Percentiles rank a stretch among this genome's conserved stretches.
phyloP scores from a whole-genome alignment of 2,329 filamentous ascomycete genomes.

The Aspergillus sp. region DNA sequence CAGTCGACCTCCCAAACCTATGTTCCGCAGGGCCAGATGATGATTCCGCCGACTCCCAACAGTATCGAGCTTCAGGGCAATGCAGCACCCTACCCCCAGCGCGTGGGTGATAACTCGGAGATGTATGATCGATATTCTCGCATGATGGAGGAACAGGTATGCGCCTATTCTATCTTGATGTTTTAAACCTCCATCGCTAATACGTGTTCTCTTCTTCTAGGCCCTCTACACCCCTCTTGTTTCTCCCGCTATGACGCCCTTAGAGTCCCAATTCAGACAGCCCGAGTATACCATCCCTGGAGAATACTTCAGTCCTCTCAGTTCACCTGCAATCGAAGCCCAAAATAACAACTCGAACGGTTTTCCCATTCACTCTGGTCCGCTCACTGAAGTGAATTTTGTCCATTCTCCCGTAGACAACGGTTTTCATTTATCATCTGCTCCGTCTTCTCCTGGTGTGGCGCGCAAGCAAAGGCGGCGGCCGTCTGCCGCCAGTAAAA shows the following conservation, averaged over 20 bases:
- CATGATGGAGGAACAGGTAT: slow-evolving; percentile 46
- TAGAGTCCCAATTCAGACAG: slow-evolving; percentile 48
- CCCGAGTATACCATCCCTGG: slow-evolving; percentile 50
- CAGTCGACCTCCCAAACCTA: slow-evolving; percentile 28
- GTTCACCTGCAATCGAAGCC: slow-evolving; percentile 52
- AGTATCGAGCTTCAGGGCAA: slow-evolving; percentile 50
- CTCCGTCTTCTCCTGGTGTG: slow-evolving; percentile 34
- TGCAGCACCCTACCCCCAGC: slow-evolving; percentile 41
- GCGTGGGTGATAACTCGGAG: slow-evolving; percentile 41
- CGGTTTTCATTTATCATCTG: slow-evolving; percentile 31
- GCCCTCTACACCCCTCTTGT: slow-evolving; percentile 51
- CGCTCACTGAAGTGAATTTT: slow-evolving; percentile 41
- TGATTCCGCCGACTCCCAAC: slow-evolving; percentile 50
- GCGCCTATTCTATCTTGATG: not conserved
- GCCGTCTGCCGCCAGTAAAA: slow-evolving; percentile 34
- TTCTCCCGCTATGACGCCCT: slow-evolving; percentile 52
- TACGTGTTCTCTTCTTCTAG: slow-evolving; percentile 27
- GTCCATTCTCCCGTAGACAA: slow-evolving; percentile 45
- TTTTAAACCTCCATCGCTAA: slow-evolving; percentile 14
- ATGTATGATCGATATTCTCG: slow-evolving; percentile 47
- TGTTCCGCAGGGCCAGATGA: slow-evolving; percentile 29
- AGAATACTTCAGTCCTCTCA: slow-evolving; percentile 52
- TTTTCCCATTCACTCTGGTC: slow-evolving; percentile 36
- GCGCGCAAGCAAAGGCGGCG: slow-evolving; percentile 41
- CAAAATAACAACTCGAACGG: slow-evolving; percentile 38